These are phyloP conservation scores for Blastobotrys peoriensis DNA, from an alignment of 805 yeast genomes.

Conservation along the genomic window DNA sequence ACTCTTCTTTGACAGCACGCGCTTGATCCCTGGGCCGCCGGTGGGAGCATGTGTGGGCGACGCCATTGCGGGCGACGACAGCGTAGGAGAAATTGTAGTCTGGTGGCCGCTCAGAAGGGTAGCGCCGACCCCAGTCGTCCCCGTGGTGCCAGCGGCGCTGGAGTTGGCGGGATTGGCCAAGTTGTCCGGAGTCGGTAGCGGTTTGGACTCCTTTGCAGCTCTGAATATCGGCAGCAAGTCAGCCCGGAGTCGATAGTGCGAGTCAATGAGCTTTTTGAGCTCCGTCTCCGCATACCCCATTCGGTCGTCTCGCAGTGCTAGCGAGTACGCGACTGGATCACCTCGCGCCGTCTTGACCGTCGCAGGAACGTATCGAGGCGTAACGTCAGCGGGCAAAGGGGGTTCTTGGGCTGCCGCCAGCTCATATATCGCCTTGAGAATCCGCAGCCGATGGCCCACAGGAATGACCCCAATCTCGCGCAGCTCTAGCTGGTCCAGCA, in stretches of 20 bases:
- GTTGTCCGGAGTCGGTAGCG: constrained; percentile 54
- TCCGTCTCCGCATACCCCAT: constrained; percentile 30
- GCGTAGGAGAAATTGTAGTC: constrained; percentile 10
- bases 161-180: constrained; percentile 21
- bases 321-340: constrained; percentile 12
- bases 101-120: constrained; percentile 19
- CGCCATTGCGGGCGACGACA: constrained; percentile 1
- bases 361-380: constrained; percentile 27
- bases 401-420: constrained; percentile 32
- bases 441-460: constrained; percentile 49
- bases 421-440: constrained; percentile 56
- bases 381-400: constrained; percentile 14
- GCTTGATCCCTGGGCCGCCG: not conserved
- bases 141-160: no score
- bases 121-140: constrained; percentile 22
- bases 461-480: constrained; percentile 60
- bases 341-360: constrained; percentile 24
- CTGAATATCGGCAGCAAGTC: constrained; percentile 62
- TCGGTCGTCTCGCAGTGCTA: constrained; percentile 28
- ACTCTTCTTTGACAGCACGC: not conserved
- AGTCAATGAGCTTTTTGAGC: constrained; percentile 43
- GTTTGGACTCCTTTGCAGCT: constrained; percentile 54
- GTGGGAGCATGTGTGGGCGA: constrained; percentile 9
- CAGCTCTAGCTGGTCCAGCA: constrained; percentile 62
- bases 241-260: constrained; percentile 50